phyloP scores from a whole-genome alignment of 2,329 filamentous ascomycete genomes.

The Hawksworthiomyces lignivorus region DNA sequence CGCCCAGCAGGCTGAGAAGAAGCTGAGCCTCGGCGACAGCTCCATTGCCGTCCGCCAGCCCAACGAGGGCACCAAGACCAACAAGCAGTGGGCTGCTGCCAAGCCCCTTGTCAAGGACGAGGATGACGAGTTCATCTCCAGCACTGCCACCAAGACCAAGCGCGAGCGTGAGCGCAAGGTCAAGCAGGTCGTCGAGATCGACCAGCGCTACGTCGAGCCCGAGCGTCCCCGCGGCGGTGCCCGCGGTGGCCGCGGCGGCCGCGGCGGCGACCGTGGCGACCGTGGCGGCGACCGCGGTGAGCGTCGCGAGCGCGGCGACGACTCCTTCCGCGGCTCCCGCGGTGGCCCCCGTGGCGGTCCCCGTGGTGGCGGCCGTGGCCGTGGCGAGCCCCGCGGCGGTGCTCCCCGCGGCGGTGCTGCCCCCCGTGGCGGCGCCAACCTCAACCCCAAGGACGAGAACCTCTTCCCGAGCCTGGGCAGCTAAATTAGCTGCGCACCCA shows the following conservation, averaged over 20 bases:
- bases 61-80: constrained; percentile 81
- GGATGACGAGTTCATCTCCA: constrained; percentile 70
- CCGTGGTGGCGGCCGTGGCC: constrained; percentile 46
- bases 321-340: constrained; percentile 15
- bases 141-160: constrained; percentile 65
- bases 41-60: constrained; percentile 69
- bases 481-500: constrained; percentile 16
- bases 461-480: constrained; percentile 56
- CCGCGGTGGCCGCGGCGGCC: constrained; percentile 43
- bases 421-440: constrained; percentile 40
- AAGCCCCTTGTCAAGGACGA: constrained; percentile 62
- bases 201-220: constrained; percentile 72
- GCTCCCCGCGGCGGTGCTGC: constrained; percentile 34
- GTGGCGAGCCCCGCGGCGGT: constrained; percentile 38
- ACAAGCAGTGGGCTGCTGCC: constrained; percentile 90
- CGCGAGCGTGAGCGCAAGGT: constrained; percentile 86
- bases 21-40: constrained; percentile 57
- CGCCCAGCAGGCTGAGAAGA: constrained; percentile 64
- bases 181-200: constrained; percentile 84
- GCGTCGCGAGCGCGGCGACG: not conserved
- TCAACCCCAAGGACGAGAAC: constrained; percentile 51
- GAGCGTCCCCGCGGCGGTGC: constrained; percentile 50
- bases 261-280: constrained; percentile 45
- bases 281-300: constrained; percentile 36
- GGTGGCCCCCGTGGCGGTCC: constrained; percentile 33